These are phyloP conservation scores for Lignosus rhinocerotis DNA, from an alignment of 1,284 basidiomycete species.

Conservation along the genomic window DNA sequence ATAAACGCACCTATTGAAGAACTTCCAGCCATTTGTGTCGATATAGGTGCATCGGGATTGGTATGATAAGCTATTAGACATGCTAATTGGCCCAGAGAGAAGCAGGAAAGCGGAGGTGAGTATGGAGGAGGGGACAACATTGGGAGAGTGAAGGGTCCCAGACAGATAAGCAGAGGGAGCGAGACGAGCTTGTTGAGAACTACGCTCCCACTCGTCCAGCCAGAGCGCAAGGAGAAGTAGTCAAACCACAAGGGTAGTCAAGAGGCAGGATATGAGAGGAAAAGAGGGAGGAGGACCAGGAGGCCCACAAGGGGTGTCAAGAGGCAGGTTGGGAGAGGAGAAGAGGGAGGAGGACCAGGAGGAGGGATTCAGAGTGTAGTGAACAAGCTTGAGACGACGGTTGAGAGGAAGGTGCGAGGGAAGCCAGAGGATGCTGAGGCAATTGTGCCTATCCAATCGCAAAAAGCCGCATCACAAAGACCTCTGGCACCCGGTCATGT, in stretches of 20 bases:
- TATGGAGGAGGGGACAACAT: background rate
- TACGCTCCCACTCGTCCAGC: conserved; percentile 45
- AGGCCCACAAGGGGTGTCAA: background rate
- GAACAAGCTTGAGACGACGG: conserved; percentile 2
- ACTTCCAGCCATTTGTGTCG: too few species aligned
- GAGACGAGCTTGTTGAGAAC: conserved; percentile 48
- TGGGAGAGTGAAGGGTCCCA: background rate
- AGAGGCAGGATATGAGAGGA: too few species aligned
- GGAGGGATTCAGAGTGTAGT: background rate
- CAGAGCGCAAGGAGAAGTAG: background rate
- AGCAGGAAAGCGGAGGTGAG: background rate
- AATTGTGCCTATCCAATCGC: conserved; percentile 38
- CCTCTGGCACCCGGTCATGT: conserved; percentile 14
- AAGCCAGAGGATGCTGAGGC: conserved; percentile 29
- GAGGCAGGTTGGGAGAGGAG: too few species aligned
- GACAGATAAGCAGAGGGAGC: conserved; percentile 3
- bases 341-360: too few species aligned
- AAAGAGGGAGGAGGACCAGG: too few species aligned
- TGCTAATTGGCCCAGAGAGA: background rate
- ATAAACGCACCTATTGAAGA: background rate
- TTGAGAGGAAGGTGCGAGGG: conserved; percentile 13
- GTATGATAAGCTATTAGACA: too few species aligned
- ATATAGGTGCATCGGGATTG: too few species aligned
- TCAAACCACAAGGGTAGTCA: background rate
- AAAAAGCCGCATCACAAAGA: conserved; percentile 27